Conservation (phyloP, 805 yeast genomes). For the Trichomonascus vanleenenianus region DNA sequence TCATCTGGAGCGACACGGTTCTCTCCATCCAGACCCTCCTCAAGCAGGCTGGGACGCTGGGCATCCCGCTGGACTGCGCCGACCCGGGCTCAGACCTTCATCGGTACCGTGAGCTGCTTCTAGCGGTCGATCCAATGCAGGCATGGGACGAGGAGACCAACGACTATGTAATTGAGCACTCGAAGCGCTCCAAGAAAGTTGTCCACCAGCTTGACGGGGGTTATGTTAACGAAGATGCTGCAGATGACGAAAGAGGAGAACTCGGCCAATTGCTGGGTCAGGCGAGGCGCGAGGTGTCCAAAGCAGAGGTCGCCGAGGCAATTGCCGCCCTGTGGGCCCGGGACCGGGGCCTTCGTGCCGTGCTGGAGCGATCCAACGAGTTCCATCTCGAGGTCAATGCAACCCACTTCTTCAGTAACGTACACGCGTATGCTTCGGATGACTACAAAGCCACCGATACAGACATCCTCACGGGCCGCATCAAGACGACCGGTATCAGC, state of each 20-base stretch:
- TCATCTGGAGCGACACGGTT: constrained; percentile 88
- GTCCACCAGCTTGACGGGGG: too few relatives aligned
- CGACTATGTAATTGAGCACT: constrained; percentile 4
- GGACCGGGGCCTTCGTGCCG: constrained; percentile 56
- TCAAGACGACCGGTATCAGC: constrained; percentile 92
- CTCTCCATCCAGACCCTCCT: constrained; percentile 75
- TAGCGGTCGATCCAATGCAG: constrained; percentile 6
- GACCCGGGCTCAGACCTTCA: constrained; percentile 28
- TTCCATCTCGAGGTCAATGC: constrained; percentile 85
- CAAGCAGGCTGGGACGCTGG: constrained; percentile 62
- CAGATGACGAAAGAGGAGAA: not conserved
- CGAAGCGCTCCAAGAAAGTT: too few relatives aligned
- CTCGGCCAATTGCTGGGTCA: not conserved
- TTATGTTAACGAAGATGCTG: not conserved
- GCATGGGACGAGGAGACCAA: constrained; percentile 4
- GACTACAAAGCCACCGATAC: constrained; percentile 65
- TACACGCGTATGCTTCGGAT: constrained; percentile 54
- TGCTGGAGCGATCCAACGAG: constrained; percentile 43
- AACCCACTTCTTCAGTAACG: constrained; percentile 68
- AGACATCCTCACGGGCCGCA: constrained; percentile 84
- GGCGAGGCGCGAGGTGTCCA: not conserved
- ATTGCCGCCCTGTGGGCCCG: constrained; percentile 59
- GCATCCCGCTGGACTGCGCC: constrained; percentile 62
- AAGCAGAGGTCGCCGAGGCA: constrained; percentile 54
- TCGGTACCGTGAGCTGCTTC: constrained; percentile 32